Evolutionary conservation across 2,329 filamentous ascomycete species (phyloP), one percentile per base, ranked within the genome.

Genomic region (Endocalyx cinctus): DNA sequence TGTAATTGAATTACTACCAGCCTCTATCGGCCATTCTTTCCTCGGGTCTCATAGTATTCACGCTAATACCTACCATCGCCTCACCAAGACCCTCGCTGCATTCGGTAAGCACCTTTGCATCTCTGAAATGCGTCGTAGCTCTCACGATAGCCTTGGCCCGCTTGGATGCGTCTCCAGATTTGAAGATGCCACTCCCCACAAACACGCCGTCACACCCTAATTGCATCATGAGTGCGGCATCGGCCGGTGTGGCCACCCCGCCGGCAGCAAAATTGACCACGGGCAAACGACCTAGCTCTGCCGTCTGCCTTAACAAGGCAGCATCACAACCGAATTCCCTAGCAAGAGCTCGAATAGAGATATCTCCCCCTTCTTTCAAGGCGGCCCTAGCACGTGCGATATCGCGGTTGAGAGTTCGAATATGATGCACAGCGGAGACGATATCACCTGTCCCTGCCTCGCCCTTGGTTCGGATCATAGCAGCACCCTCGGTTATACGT

Each of bases 381-480:
- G 90, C 85, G 14, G 79, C 75, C 58, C 88, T 84, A 10, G 90
- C 90, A 42, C 77, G 71, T 4, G 81, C 77, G 50, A 97, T 94
- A 54, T 97, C 82, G 15, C 69, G 65, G 57, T 83, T 92, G 45
- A 97, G 84, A 10, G 85, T 87, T 57, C 92, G 85, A 79, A 96
- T 94, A 74, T 98, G 92, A 57, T 84, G 82, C 30, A 97, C 90
- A 14, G 92, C 92, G 70, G 97, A 90, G 52, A 97, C 85, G 33
- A 98, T 87, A 59, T 98, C 92, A 43, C 92, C 92, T 1, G 92
- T 97, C 43, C 92, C 92, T 23, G 92, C 92, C 69, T 98, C 92
- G 46, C 92, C 92, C 73, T 97, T 98, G 46, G 92, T 98, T 52
- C 92, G 82, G 66, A 98, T 96, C 90, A 98, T 97, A 54, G 90